Evolutionary conservation across 139 green algal species (phyloP), one percentile per base, ranked within the genome.

Genomic region (Yamagishiella unicocca): DNA sequence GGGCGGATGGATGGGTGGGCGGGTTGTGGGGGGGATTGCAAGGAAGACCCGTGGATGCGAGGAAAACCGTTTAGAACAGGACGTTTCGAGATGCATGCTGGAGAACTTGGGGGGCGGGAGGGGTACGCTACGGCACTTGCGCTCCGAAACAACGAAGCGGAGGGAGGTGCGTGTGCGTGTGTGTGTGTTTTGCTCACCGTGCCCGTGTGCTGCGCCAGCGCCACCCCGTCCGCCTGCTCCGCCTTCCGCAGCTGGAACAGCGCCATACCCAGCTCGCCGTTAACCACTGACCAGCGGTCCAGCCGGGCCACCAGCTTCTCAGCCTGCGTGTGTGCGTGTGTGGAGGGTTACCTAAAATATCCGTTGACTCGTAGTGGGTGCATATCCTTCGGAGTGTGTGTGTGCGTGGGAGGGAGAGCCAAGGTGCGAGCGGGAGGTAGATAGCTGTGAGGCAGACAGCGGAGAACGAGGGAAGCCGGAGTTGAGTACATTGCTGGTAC

Each of bases 201-300:
- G 68, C 87, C 87, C 29, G 90, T 93, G 87, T 88, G 87, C 67
- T 90, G 31, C 12, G 90, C 87, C 42, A 93, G 64, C 27, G 74
- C 38, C 14, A 33, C 61, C 24, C 90, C 90, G 7, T 93, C 72
- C 38, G 40, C n/a, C 88, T 92, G 74, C 88, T 93, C 90, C 35
- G 88, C 90, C 58, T 92, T 92, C 14, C 64, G 46, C 38, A 91
- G 43, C 58, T 87, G 87, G 43, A 94, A 89, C 7, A 95, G 81
- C 22, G 87, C 82, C 33, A 94, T 83, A 24, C 90, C 92, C 25
- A 93, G 79, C 61, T 95, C 92, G 1, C 90, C 92, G 2, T 68
- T 29, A 46, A 92, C 90, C 29, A 70, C 68, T 42, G 53, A 90
- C 55, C 61, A 88, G 31, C 89, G 75, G 68, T 94, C 91, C 74